These are phyloP conservation scores for Lachnellula arida DNA, from an alignment of 2,329 filamentous ascomycete species.

Conservation along the genomic window DNA sequence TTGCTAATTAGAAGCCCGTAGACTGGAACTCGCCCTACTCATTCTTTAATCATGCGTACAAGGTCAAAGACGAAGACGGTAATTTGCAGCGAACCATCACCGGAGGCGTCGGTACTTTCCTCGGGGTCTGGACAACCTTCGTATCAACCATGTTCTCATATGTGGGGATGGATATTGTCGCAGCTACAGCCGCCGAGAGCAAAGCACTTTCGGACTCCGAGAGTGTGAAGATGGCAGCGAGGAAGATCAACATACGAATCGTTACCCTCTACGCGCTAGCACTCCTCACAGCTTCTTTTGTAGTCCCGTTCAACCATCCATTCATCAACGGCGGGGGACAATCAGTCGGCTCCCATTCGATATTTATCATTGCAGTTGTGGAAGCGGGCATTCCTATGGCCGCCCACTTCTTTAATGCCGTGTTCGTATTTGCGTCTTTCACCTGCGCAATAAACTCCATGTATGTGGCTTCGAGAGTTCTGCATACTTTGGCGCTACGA, in stretches of 20 bases:
- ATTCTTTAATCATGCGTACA: conserved; percentile 35
- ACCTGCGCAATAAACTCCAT: conserved; percentile 37
- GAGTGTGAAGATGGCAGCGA: conserved; percentile 38
- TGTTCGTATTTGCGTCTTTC: conserved; percentile 36
- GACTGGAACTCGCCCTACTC: conserved; percentile 35
- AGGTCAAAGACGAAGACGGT: conserved; percentile 31
- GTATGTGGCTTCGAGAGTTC: conserved; percentile 35
- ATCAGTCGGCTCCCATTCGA: conserved; percentile 33
- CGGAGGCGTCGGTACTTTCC: conserved; percentile 34
- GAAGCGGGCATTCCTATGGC: conserved; percentile 34
- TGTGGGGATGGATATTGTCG: conserved; percentile 38
- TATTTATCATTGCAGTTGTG: conserved; percentile 37
- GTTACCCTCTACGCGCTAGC: conserved; percentile 29
- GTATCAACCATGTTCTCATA: conserved; percentile 37
- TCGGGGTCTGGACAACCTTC: conserved; percentile 37
- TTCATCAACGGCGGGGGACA: conserved; percentile 38
- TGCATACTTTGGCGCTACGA: conserved; percentile 36
- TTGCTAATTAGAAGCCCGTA: conserved; percentile 6
- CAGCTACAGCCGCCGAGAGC: conserved; percentile 36
- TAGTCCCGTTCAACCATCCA: conserved; percentile 35
- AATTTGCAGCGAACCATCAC: conserved; percentile 29
- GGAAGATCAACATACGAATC: conserved; percentile 37
- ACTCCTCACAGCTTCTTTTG: conserved; percentile 30
- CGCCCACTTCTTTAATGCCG: conserved; percentile 37
- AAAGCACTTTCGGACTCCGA: conserved; percentile 34